Evolutionary conservation across 2,329 filamentous ascomycete genomes (phyloP), one percentile per base, ranked within the genome.

Genomic region (Colletotrichum sp.): DNA sequence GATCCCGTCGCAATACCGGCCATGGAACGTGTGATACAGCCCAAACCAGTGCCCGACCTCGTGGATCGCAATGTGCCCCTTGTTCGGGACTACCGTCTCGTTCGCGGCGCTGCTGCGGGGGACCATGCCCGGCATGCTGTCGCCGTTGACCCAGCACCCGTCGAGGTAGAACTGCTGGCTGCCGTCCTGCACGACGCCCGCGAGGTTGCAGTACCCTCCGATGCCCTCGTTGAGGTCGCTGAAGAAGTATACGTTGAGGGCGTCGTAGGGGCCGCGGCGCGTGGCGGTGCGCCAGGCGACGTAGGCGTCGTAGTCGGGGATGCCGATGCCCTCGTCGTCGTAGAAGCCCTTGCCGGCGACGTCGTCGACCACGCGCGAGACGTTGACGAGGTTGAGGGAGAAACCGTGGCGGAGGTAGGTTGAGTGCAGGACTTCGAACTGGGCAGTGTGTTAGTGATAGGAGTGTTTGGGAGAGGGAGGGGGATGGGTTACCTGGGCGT

Each of bases 41-140:
- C 87, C 87, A 67, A 89, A 81, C 87, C 87, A 89, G 82, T 89
- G 88, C 15, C 88, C 88, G 52, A 86, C 82, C 80, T 89, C 88
- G 82, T 89, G 87, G 21, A 80, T 79, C 10, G 79, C 79, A 4
- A 82, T 80, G 77, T 82, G 81, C 7, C 84, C 83, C 39, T 49
- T 59, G 13, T 24, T 9, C 15, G 60, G 44, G 8, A n/a, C 18
- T 0, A 34, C 63, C 18, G 55, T 66, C 16, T 80, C 78, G 80
- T 83, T 80, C 75, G 79, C 84, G 76, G 86, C 83, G 26, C 80
- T 44, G 39, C 39, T n/a, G 9, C 39, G 78, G 12, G 80, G 80
- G 24, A 77, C 72, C 60, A 87, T 84, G 3, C 84, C 86, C 6
- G 86, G 86, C 44, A 87, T 82, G 18, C 82, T 82, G 71, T 79